Conservation (phyloP, 169 alveolate genomes). For the Plasmodium vinckei region DNA sequence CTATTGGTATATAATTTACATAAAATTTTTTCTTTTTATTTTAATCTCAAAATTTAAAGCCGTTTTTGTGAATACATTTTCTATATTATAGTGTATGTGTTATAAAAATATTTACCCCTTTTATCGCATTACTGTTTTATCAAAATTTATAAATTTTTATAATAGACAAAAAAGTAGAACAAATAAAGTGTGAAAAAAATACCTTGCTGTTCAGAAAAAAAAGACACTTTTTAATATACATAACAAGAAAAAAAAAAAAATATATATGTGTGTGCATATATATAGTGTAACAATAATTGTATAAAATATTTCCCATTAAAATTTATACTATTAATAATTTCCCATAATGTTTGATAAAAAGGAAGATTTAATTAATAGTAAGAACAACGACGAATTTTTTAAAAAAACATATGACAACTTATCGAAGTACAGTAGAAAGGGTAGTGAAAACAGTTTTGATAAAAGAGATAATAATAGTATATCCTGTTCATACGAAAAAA, state of each 20-base stretch:
- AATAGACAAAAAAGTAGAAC: too few relatives aligned
- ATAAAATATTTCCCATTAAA: background rate
- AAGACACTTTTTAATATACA: background rate
- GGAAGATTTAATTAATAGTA: slow-evolving; percentile 1
- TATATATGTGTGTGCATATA: background rate
- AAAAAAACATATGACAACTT: slow-evolving; percentile 38
- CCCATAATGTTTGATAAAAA: slow-evolving; percentile 37
- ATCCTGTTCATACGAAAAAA: slow-evolving; percentile 15
- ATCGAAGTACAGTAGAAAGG: slow-evolving; percentile 12
- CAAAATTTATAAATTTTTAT: too few relatives aligned
- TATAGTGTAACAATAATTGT: background rate
- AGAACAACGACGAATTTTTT: slow-evolving; percentile 25
- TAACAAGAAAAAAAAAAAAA: background rate
- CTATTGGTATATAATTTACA: too few relatives aligned
- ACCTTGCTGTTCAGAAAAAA: too few relatives aligned
- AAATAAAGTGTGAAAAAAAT: too few relatives aligned
- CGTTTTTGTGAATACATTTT: too few relatives aligned
- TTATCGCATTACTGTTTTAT: too few relatives aligned
- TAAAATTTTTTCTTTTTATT: too few relatives aligned
- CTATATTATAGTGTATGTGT: too few relatives aligned
- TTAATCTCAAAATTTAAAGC: too few relatives aligned
- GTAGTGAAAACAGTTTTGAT: slow-evolving; percentile 16
- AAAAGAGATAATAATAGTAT: slow-evolving; percentile 16
- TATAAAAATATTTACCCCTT: too few relatives aligned
- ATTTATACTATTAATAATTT: background rate